Conservation (phyloP, 2,329 filamentous ascomycete genomes). For the Cyanodermella asteris region DNA sequence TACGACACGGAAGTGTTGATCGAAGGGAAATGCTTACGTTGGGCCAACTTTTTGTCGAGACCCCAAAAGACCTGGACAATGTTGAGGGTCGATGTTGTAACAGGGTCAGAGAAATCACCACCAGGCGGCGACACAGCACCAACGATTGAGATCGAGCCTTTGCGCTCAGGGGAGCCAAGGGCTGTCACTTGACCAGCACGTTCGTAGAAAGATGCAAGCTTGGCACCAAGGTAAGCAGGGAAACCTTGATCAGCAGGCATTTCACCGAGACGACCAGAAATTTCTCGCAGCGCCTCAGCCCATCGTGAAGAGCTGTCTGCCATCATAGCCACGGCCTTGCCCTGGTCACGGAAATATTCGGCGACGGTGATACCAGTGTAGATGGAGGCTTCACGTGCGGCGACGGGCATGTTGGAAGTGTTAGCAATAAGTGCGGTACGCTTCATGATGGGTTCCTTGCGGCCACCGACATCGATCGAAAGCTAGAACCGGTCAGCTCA, state of each 20-base stretch:
- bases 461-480: constrained; percentile 79
- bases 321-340: constrained; percentile 98
- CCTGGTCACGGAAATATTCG: constrained; percentile 94
- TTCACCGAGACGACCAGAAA: constrained; percentile 94
- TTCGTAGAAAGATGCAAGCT: constrained; percentile 98
- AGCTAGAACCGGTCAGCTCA: constrained; percentile 28
- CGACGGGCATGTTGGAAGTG: constrained; percentile 99
- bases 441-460: constrained; percentile 99
- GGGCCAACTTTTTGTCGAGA: constrained; percentile 96
- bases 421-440: constrained; percentile 96
- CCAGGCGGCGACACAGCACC: constrained; percentile 91
- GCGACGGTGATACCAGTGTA: constrained; percentile 91
- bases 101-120: constrained; percentile 97
- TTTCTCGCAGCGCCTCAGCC: constrained; percentile 95
- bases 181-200: constrained; percentile 73
- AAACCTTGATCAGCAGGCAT: constrained; percentile 99
- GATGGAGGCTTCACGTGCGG: constrained; percentile 93
- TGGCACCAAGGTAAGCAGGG: constrained; percentile 88
- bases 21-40: constrained; percentile 96
- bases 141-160: constrained; percentile 90
- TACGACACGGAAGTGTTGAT: constrained; percentile 91
- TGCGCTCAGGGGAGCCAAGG: constrained; percentile 70
- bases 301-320: constrained; percentile 94
- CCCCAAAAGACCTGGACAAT: constrained; percentile 99
- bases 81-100: constrained; percentile 78